Evolutionary conservation across 805 yeast species (phyloP).

Genomic region (Ogataea trehaloabstinens): DNA sequence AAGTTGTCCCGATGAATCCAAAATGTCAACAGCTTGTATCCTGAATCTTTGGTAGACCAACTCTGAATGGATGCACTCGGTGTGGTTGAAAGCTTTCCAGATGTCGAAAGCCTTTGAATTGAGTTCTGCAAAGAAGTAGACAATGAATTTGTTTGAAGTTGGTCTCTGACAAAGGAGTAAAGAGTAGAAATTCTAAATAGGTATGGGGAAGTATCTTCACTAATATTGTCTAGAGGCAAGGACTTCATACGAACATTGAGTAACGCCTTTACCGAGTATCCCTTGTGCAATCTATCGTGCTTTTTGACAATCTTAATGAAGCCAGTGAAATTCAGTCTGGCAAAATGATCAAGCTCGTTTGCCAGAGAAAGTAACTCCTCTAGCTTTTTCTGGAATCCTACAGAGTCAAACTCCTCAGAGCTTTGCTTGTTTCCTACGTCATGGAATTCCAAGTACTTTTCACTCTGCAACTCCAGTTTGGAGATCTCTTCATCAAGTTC

Average conservation of each 20-base stretch:
- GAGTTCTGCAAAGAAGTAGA: conserved; percentile 43
- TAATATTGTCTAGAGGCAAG: conserved; percentile 73
- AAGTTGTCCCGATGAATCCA: conserved; percentile 97
- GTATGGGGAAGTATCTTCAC: conserved; percentile 92
- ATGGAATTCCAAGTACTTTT: conserved; percentile 30
- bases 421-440: conserved; percentile 21
- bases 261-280: conserved; percentile 86
- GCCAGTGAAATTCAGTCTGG: conserved; percentile 91
- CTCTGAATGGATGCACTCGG: conserved; percentile 26
- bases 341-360: conserved; percentile 84
- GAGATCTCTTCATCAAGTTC: conserved; percentile 64
- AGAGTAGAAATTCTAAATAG: conserved; percentile 77
- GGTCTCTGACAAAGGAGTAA: conserved; percentile 79
- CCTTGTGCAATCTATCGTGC: conserved; percentile 87
- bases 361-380: conserved; percentile 75
- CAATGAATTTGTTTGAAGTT: conserved; percentile 40
- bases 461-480: conserved; percentile 60
- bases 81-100: conserved; percentile 34
- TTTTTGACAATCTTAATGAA: conserved; percentile 92
- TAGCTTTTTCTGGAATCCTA: conserved; percentile 59
- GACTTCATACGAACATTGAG: conserved; percentile 83
- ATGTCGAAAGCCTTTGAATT: conserved; percentile 45
- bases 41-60: conserved; percentile 16
- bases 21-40: conserved; percentile 71
- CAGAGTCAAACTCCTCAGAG: conserved; percentile 50